These are phyloP conservation scores for Pyricularia grisea DNA, from an alignment of 2,329 filamentous ascomycete genomes.

Conservation along the genomic window DNA sequence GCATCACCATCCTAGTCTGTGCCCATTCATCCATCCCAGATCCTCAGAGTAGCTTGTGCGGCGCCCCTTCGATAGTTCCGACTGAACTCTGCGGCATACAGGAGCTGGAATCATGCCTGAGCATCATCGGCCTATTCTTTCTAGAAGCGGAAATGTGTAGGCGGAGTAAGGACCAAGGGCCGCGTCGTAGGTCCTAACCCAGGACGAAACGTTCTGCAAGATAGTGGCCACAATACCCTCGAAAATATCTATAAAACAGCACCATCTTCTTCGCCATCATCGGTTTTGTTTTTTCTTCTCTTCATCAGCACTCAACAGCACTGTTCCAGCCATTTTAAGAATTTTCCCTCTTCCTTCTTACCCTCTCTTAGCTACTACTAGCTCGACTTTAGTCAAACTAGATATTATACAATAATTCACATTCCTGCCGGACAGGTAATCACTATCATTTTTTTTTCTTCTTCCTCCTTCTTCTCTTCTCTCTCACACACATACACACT, in stretches of 20 bases:
- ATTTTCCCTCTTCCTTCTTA: not conserved
- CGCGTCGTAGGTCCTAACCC: not conserved
- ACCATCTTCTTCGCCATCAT: not conserved
- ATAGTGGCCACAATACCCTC: not conserved
- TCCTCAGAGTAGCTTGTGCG: not conserved
- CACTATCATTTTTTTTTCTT: not conserved
- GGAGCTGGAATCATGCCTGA: not conserved
- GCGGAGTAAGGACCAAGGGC: not conserved
- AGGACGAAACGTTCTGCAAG: not conserved
- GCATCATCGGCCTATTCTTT: not conserved
- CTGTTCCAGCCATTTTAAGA: not conserved
- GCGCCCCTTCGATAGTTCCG: not conserved
- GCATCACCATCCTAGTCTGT: not conserved
- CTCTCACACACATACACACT: not conserved
- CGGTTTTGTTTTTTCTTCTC: not conserved
- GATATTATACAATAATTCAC: not conserved
- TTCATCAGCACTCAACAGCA: conserved; percentile 1
- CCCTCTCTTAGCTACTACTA: not conserved
- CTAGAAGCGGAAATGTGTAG: not conserved
- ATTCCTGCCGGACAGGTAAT: not conserved
- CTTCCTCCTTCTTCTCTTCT: not conserved
- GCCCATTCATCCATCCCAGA: not conserved
- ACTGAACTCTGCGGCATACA: not conserved
- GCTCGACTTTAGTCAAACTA: not conserved
- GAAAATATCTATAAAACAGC: not conserved